Evolutionary conservation across 345 rosid species (phyloP), one percentile per base, ranked within the genome.

Genomic region (Xanthoceras sorbifolium): DNA sequence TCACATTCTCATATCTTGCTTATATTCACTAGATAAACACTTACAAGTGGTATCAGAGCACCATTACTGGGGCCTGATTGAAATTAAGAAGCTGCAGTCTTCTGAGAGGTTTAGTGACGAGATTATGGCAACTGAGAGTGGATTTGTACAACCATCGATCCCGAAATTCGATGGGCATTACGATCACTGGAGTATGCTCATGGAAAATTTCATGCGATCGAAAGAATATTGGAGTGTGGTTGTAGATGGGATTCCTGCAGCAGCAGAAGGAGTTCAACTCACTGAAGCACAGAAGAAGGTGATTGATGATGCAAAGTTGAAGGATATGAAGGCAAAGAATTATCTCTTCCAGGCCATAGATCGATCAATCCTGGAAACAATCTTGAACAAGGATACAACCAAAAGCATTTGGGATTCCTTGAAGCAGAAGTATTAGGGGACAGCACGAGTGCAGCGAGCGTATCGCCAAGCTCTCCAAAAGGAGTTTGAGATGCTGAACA

Each of bases 121-220:
- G 42, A 38, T 6, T 38, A 38, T 38, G 42, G 42, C 42, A 1
- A 38, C 42, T 12, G 55, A 50, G 4, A 50, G 6, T 2, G 5
- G 11, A 10, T 72, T 55, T 17, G 32, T 57, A 7, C 65, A 57
- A 6, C 54, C 66, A 8, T 15, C 48, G 2, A 72, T 72, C 36
- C 76, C 66, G 4, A 57, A 59, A 20, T 59, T 72, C 36, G 28
- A 72, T 72, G 64, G 76, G 6, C 52, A 72, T 57, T 72, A 72
- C 15, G 76, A 72, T 31, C 76, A 72, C 14, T 72, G 52, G 64
- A 0, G 8, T 1, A 55, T 72, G 66, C 31, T 72, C 8, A 59
- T 59, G 76, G 54, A 72, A 4, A 72, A 57, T 57, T 57, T 72
- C 10, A 6, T 72, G 1, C 31, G 31, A 2, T 72, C 31, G 18